Evolutionary conservation across 2,329 filamentous ascomycete species (phyloP), one percentile per base, ranked within the genome.

Genomic region (Allantophomopsis lycopodina): DNA sequence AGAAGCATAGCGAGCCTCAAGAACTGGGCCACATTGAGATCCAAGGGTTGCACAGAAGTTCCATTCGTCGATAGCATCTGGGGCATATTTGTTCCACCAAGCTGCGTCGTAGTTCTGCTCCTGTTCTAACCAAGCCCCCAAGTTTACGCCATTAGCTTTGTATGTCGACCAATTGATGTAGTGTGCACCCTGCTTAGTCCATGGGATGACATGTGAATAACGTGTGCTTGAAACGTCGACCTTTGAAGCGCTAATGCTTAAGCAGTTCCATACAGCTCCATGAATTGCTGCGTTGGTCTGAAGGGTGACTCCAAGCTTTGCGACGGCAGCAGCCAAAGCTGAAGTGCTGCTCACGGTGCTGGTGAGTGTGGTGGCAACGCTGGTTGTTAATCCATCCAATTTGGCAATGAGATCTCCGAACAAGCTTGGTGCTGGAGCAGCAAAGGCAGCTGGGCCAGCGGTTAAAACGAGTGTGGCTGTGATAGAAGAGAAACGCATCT

Each of bases 11-110:
- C 53, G 47, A 2, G 46, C 39, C 32, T 58, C 55, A 2, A 58
- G 43, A 2, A 56, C 49, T 13, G 48, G 45, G 2, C 51, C 47
- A 37, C 55, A 58, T 35, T 50, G 39, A 7, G 44, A 21, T 11
- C 57, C 55, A 2, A 60, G 47, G 13, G 48, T 43, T 14, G 41
- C 37, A 42, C 58, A 62, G 16, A 54, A 49, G 10, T 39, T 52
- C 57, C 57, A 60, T 45, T 61, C 57, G 37, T 61, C 58, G 13
- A 48, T 36, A 35, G 31, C 36, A 7, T n/a, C 30, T 20, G 18
- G 18, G 8, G 11, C 20, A 18, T 38, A 36, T 6, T 40, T 5
- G 84, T 42, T 43, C 50, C 51, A 59, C 46, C 48, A 58, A 14
- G 41, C 41, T 3, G 51, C 46, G 37, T 58, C 55, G 17, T 51